Evolutionary conservation across 352 stramenopile species (phyloP).

Genomic region (Pythium utonaiense): DNA sequence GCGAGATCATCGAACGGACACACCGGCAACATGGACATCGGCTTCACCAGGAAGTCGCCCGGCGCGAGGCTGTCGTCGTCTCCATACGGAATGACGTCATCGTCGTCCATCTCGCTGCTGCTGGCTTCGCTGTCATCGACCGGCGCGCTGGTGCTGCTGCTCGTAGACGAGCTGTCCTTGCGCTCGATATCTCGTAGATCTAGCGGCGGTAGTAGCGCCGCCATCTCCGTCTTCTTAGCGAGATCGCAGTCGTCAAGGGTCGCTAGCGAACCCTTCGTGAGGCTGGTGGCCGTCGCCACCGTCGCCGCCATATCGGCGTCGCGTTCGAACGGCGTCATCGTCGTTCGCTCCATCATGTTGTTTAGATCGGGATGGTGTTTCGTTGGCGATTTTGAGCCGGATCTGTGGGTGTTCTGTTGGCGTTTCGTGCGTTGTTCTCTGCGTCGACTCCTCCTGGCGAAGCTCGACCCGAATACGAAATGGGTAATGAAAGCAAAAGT

Average conservation of each 20-base stretch:
- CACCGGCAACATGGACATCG: conserved; percentile 68
- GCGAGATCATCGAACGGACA: conserved; percentile 73
- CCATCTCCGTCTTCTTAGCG: neutral
- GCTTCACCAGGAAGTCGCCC: conserved; percentile 53
- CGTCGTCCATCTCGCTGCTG: conserved; percentile 30
- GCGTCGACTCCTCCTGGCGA: too few species aligned
- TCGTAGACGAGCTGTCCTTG: conserved; percentile 24
- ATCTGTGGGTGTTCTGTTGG: conserved; percentile 2
- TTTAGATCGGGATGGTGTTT: neutral
- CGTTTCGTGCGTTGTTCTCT: neutral
- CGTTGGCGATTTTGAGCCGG: neutral
- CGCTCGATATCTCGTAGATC: conserved; percentile 18
- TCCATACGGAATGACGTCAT: conserved; percentile 28
- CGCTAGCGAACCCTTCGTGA: conserved; percentile 1
- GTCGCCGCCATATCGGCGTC: neutral
- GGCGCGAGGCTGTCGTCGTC: conserved; percentile 19
- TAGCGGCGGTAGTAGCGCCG: conserved; percentile 14
- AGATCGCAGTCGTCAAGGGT: conserved; percentile 14
- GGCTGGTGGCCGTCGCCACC: neutral
- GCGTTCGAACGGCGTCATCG: conserved; percentile 14
- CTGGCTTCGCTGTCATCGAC: conserved; percentile 31
- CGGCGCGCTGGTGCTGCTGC: conserved; percentile 20
- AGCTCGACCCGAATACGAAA: neutral
- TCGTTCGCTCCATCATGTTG: conserved; percentile 19
- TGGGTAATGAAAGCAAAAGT: conserved; percentile 5